phyloP scores from a whole-genome alignment of 2,329 filamentous ascomycete species.

The Penicillium sclerotiorum region DNA sequence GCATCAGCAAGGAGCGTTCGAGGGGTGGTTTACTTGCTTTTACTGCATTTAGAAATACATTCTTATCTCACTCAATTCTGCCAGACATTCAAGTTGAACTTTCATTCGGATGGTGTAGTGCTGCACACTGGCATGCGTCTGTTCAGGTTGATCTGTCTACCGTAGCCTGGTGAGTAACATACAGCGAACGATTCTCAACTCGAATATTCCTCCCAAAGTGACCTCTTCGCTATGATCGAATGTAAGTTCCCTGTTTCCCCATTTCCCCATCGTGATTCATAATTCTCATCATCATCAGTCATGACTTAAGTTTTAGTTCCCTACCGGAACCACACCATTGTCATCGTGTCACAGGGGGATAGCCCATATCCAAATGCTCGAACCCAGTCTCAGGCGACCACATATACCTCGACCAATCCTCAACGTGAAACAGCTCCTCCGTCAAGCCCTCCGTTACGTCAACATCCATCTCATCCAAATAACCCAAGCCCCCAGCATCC shows the following conservation, averaged over 20 bases:
- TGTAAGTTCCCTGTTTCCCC: too few species aligned
- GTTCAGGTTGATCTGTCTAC: too few species aligned
- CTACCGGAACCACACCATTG: constrained; percentile 14
- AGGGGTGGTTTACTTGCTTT: constrained; percentile 6
- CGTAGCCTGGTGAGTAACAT: too few species aligned
- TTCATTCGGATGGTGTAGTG: too few species aligned
- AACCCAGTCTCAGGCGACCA: constrained; percentile 29
- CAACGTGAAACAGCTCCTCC: constrained; percentile 24
- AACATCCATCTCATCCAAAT: constrained; percentile 23
- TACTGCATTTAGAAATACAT: constrained; percentile 1
- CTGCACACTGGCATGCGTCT: too few species aligned
- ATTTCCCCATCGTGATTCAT: constrained; percentile 15
- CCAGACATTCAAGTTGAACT: too few species aligned
- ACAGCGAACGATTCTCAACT: too few species aligned
- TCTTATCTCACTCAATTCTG: neutral
- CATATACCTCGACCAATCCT: constrained; percentile 30
- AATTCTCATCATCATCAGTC: constrained; percentile 24
- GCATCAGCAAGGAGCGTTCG: constrained; percentile 25
- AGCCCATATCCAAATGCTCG: constrained; percentile 27
- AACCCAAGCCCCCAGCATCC: constrained; percentile 11
- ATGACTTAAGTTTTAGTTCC: constrained; percentile 11
- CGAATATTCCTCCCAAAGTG: too few species aligned
- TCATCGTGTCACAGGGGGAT: constrained; percentile 20
- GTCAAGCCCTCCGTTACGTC: constrained; percentile 20
- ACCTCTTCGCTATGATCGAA: too few species aligned